Evolutionary conservation across 1,284 basidiomycete species (phyloP).

Genomic region (Rhodotorula sp.): DNA sequence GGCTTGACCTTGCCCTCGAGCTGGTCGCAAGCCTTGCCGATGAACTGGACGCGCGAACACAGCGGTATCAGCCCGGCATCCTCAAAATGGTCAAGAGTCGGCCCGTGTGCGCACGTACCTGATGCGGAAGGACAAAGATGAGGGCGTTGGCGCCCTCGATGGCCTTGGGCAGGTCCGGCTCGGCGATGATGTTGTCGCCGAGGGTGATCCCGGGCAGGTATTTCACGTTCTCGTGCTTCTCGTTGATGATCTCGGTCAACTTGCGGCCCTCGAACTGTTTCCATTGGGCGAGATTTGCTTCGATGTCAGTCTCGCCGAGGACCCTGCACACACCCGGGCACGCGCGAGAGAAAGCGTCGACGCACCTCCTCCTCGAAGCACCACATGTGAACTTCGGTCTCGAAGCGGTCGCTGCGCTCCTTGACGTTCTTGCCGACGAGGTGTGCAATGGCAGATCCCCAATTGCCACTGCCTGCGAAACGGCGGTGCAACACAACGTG

Average conservation of each 20-base stretch:
- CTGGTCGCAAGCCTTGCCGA: conserved; percentile 49
- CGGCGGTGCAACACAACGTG: background rate
- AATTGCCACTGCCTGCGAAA: conserved; percentile 44
- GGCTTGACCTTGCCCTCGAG: conserved; percentile 50
- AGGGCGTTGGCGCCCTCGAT: conserved; percentile 57
- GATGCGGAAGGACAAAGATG: conserved; percentile 59
- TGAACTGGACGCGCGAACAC: conserved; percentile 46
- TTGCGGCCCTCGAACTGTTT: conserved; percentile 55
- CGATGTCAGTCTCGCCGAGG: background rate
- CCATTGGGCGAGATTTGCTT: background rate
- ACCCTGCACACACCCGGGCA: no score
- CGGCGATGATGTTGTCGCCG: conserved; percentile 57
- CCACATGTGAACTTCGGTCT: conserved; percentile 56
- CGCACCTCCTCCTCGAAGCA: conserved; percentile 55
- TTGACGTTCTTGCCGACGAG: conserved; percentile 57
- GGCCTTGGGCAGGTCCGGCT: conserved; percentile 54
- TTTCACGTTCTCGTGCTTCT: conserved; percentile 59
- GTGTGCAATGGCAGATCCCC: conserved; percentile 60
- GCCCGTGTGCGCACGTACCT: conserved; percentile 47
- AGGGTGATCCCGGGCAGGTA: conserved; percentile 57
- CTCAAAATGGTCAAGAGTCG: background rate
- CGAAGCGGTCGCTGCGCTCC: conserved; percentile 53
- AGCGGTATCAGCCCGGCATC: background rate
- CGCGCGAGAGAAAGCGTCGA: background rate
- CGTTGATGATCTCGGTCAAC: conserved; percentile 54